These are phyloP conservation scores for Antarctomyces pellizariae DNA, from an alignment of 495 filamentous ascomycete genomes.

Conservation along the genomic window DNA sequence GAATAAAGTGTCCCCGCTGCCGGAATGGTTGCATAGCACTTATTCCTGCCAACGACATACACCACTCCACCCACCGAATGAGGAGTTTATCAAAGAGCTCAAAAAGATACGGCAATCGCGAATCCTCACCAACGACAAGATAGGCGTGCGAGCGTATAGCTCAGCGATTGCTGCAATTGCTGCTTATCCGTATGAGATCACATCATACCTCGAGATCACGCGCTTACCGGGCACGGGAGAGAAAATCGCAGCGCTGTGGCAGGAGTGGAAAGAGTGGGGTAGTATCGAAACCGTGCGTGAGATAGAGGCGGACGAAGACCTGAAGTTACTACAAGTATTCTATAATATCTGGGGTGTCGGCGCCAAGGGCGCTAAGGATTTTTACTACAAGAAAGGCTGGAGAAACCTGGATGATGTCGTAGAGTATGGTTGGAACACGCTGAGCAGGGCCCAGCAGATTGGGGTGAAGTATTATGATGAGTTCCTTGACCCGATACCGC, in stretches of 20 bases:
- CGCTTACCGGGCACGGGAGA: conserved; percentile 56
- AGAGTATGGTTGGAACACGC: conserved; percentile 51
- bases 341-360: conserved; percentile 77
- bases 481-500: conserved; percentile 44
- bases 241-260: conserved; percentile 59
- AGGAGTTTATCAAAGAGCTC: conserved; percentile 50
- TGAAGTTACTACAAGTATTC: conserved; percentile 43
- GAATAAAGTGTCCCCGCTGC: conserved; percentile 30
- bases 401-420: conserved; percentile 61
- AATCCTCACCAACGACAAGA: conserved; percentile 43
- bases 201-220: conserved; percentile 32
- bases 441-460: conserved; percentile 72
- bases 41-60: conserved; percentile 72
- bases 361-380: conserved; percentile 59
- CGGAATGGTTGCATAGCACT: conserved; percentile 44
- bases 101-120: conserved; percentile 51
- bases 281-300: conserved; percentile 36
- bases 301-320: conserved; percentile 35
- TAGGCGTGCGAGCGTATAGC: conserved; percentile 73
- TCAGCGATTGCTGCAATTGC: conserved; percentile 62
- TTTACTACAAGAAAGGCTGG: conserved; percentile 60
- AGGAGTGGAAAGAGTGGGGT: conserved; percentile 42
- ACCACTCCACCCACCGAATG: conserved; percentile 45
- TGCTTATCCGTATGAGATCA: conserved; percentile 51
- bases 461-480: conserved; percentile 93